Conservation (phyloP, 768 basidiomycete genomes). For the Mycena epipterygia region DNA sequence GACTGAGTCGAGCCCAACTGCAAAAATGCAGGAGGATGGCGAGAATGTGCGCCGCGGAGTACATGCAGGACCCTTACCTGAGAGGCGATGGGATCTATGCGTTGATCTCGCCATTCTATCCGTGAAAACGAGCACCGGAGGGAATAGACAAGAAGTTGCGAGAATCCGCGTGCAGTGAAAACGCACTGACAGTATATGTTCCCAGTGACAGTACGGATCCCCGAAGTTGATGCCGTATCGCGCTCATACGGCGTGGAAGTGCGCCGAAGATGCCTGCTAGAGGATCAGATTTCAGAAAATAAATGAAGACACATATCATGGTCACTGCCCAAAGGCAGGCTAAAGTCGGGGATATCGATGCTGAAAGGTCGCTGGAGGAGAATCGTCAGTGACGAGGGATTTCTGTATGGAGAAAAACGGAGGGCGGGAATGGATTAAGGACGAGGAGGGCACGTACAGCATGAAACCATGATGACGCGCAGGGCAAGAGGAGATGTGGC, state of each 20-base stretch:
- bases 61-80: not conserved
- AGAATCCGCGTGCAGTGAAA: not conserved
- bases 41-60: not conserved
- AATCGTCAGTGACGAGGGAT: constrained; percentile 1
- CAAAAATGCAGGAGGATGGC: not conserved
- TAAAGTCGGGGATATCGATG: constrained; percentile 1
- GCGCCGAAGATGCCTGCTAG: not conserved
- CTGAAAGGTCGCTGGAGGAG: constrained; percentile 1
- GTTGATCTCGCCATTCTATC: not conserved
- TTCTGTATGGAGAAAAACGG: constrained; percentile 1
- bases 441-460: no score
- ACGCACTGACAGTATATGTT: not conserved
- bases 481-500: not conserved
- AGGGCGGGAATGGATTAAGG: constrained; percentile 1
- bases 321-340: not conserved
- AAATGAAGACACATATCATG: not conserved
- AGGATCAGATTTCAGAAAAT: constrained; percentile 3
- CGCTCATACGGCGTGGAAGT: not conserved
- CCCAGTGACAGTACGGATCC: not conserved
- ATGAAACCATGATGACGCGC: not conserved
- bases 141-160: constrained; percentile 4
- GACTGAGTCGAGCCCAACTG: not conserved
- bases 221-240: not conserved
- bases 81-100: not conserved
- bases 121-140: not conserved